Evolutionary conservation across 768 basidiomycete genomes (phyloP), one percentile per base, ranked within the genome.

Genomic region (Amanita pseudoporphyria): DNA sequence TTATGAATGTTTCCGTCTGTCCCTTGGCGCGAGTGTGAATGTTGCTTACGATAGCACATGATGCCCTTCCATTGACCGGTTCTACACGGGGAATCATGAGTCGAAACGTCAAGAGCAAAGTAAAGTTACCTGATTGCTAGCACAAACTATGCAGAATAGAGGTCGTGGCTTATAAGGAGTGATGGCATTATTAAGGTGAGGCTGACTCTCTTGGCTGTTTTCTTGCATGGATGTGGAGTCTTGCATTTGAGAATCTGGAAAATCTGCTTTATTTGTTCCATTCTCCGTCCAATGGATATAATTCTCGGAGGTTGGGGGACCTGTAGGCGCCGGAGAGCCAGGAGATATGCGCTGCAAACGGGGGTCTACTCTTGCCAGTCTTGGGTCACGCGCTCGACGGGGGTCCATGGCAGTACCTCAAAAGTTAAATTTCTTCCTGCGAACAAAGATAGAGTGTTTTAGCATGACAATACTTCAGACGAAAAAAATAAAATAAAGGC

Each of bases 41-140:
- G 38, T 51, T 7, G 77, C 91, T 70, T 56, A 96, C 92, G 84
- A 69, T 46, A 98, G 66, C 12, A 94, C 90, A 60, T 80, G 77
- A 60, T 99, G 96, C 0, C 91, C 96, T 68, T 98, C 96, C 96
- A 99, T 99, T 1, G 93, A 95, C 42, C 94, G 84, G 62, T 96
- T 96, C 93, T 96, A 57, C 52, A 42, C 19, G 47, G 41, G 19
- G 43, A 39, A 18, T 9, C 33, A 12, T 14, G 5, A 40, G 26
- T 9, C 36, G 21, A 38, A n/a, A n/a, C 21, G 24, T 45, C n/a
- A 42, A 40, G 44, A 54, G 36, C 52, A 4, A 32, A 31, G 50
- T 38, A 35, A 22, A 68, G 79, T 53, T 64, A 88, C 94, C 72
- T 98, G 91, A 62, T 99, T 99, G 61, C 92, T 97, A n/a, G 96